phyloP scores from a whole-genome alignment of 768 basidiomycete species.

The Chalciporus pseudorubinellus region DNA sequence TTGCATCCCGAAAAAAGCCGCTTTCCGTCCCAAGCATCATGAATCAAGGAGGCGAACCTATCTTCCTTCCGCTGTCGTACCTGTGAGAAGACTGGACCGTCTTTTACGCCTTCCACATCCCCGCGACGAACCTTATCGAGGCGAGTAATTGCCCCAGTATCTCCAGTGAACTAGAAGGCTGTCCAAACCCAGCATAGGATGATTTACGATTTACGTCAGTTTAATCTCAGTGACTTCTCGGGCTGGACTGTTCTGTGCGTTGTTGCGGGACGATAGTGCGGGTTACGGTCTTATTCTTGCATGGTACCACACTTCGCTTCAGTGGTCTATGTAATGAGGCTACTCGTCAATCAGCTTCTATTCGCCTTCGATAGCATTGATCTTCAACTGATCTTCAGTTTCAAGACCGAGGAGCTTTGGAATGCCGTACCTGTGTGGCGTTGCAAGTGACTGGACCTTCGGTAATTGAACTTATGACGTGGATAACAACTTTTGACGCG shows the following conservation, averaged over 20 bases:
- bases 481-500: neutral
- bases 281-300: neutral
- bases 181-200: neutral
- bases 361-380: constrained; percentile 25
- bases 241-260: neutral
- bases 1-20: neutral
- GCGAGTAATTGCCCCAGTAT: neutral
- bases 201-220: constrained; percentile 20
- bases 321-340: constrained; percentile 1
- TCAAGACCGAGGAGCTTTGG: neutral
- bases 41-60: neutral
- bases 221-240: neutral
- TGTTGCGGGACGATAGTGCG: neutral
- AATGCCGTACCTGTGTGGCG: constrained; percentile 16
- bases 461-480: neutral
- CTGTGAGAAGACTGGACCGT: neutral
- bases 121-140: neutral
- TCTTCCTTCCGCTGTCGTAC: neutral
- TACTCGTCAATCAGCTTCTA: constrained; percentile 25
- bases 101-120: neutral
- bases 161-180: constrained; percentile 2
- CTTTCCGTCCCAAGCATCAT: neutral
- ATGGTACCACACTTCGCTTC: constrained; percentile 3
- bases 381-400: constrained; percentile 30
- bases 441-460: constrained; percentile 2